Conservation (phyloP, 192 early-diverging fungal genomes). For the Gaertneriomyces sp. region DNA sequence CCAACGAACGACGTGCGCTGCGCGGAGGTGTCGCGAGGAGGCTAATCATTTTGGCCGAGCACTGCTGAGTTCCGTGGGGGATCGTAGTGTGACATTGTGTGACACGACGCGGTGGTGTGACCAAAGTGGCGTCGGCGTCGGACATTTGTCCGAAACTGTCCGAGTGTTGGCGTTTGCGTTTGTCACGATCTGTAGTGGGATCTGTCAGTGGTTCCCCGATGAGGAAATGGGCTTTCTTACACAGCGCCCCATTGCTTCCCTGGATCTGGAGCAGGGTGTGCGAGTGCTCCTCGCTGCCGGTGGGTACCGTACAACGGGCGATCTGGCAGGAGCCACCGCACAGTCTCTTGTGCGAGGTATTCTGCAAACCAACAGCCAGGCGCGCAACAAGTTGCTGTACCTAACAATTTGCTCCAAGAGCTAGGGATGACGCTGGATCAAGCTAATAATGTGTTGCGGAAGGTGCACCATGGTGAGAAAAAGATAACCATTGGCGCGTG, state of each 20-base stretch:
- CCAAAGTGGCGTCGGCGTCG: too few species aligned
- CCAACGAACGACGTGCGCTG: too few species aligned
- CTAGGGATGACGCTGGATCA: conserved; percentile 4
- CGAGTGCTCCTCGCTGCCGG: conserved; percentile 22
- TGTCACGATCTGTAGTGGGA: not conserved
- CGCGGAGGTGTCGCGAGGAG: too few species aligned
- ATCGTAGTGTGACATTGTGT: too few species aligned
- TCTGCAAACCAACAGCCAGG: not conserved
- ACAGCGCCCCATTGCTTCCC: conserved; percentile 24
- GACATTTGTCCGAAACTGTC: too few species aligned
- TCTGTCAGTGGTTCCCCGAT: not conserved
- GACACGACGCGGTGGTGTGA: too few species aligned
- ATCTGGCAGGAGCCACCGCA: conserved; percentile 21
- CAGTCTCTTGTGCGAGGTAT: conserved; percentile 29
- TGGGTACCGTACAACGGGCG: conserved; percentile 32
- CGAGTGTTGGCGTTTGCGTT: not conserved
- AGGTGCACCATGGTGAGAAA: conserved; percentile 7
- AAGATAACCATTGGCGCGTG: not conserved
- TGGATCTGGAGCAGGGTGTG: conserved; percentile 13
- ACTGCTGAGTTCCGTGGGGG: too few species aligned
- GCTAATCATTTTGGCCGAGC: too few species aligned
- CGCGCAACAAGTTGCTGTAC: not conserved
- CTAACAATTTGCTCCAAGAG: not conserved
- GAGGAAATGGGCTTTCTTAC: not conserved
- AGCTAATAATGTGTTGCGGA: not conserved